These are phyloP conservation scores for Zygosaccharomyces bailii DNA, from an alignment of 805 yeast species.

Conservation along the genomic window DNA sequence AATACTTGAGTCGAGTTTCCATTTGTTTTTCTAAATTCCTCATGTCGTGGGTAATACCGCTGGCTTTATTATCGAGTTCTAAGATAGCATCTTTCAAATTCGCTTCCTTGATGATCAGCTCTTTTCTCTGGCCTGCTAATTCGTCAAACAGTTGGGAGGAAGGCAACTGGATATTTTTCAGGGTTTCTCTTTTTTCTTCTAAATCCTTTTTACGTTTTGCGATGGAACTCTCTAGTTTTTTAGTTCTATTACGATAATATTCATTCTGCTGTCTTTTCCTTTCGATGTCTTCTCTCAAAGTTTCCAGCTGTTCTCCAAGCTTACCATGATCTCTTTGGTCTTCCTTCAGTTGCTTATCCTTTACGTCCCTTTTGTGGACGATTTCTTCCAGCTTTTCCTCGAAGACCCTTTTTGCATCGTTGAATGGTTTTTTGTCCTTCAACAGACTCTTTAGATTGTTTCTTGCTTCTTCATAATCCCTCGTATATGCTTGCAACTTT, in stretches of 20 bases:
- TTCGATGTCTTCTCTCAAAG: slow-evolving; percentile 18
- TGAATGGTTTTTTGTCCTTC: slow-evolving; percentile 29
- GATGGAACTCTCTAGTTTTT: slow-evolving; percentile 19
- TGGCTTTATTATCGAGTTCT: slow-evolving; percentile 31
- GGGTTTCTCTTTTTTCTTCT: slow-evolving; percentile 8
- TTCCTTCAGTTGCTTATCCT: slow-evolving; percentile 18
- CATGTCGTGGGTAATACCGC: slow-evolving; percentile 41
- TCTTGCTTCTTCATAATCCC: slow-evolving; percentile 30
- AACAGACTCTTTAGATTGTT: slow-evolving; percentile 26
- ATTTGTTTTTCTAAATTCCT: slow-evolving; percentile 37
- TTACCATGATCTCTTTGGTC: slow-evolving; percentile 6
- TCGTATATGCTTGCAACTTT: slow-evolving; percentile 29
- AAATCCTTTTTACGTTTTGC: slow-evolving; percentile 12
- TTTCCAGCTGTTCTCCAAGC: slow-evolving; percentile 18
- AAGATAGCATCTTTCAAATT: slow-evolving; percentile 19
- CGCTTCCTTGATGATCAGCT: slow-evolving; percentile 22
- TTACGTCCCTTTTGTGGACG: slow-evolving; percentile 13
- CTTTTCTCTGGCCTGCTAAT: slow-evolving; percentile 23
- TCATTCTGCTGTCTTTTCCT: slow-evolving; percentile 18
- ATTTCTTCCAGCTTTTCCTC: slow-evolving; percentile 30
- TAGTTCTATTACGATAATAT: slow-evolving; percentile 23
- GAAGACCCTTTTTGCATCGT: slow-evolving; percentile 29
- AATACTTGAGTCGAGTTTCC: slow-evolving; percentile 36
- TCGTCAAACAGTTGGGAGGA: slow-evolving; percentile 19
- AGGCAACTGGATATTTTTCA: slow-evolving; percentile 16